Base-by-base conservation (phyloP, 768 basidiomycete genomes). In the Xanthoconium stramineum region DNA sequence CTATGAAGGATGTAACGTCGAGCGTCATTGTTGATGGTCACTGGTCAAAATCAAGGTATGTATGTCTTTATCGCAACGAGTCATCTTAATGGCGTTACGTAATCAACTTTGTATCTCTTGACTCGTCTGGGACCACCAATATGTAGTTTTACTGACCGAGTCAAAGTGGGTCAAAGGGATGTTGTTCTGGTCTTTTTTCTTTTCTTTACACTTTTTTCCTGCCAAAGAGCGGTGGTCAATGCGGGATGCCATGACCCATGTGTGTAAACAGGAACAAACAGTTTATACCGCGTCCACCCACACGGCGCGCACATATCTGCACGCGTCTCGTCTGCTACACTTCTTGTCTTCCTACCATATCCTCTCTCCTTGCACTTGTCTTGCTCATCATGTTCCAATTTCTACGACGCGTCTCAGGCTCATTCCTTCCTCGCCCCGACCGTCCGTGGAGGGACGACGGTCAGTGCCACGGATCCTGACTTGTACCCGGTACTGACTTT, bases 401-500 rank as follows among this genome's bases (percentile, higher is more conserved):
- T 60, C 72, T 90, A 61, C 80, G 88, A 61, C 83, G 87, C 44
- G 83, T 89, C 57, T 89, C 88, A 0, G 78, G 80, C 64, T 83
- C 84, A 14, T 77, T 88, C 20, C 81, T 88, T 62, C 83, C 85
- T 29, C 82, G 88, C 51, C 80, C 84, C 28, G 88, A 89, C 70
- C 78, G 86, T 56, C 85, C 87, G 35, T 89, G 88, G 89, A 79
- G 80, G 62, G 87, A 90, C 53, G 88, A 91, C 68, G 83, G 88
- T 88, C 63, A 76, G 83, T 67, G 35, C 53, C 53, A 57, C 57
- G 59, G 58, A 57, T 51, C 54, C 51, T 50, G 29, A 28, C 37
- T 45, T 55, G 29, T 30, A 46, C 47, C 47, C 30, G 43, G 43
- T 55, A 48, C 61, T 59, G 53, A 61, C 53, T 42, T 59, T 38